Evolutionary conservation across 2,329 filamentous ascomycete genomes (phyloP), one percentile per base, ranked within the genome.

Genomic region (Talaromyces sp.): DNA sequence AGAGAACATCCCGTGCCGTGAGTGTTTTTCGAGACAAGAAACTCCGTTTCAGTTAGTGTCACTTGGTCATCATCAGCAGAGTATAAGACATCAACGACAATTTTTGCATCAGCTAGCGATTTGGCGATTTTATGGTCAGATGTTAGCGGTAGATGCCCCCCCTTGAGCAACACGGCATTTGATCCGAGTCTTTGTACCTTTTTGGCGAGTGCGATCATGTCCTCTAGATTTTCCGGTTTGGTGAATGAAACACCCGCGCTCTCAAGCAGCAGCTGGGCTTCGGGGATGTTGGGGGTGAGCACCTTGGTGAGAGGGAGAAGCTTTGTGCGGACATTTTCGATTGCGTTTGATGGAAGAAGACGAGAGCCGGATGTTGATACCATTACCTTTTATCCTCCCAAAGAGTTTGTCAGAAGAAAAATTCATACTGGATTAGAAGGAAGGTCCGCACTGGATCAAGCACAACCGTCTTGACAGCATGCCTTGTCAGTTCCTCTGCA

Each of bases 1-100:
- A 98, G 82, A 10, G 92, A 96, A 71, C 95, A 99, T 4, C 95
- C 95, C 0, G 95, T 98, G 0, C 95, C 95, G 69, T 99, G 95
- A 0, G 93, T 98, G 70, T 93, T 93, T 62, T 81, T 88, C 9
- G 89, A 91, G 10, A 81, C 76, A 64, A 91, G 81, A 70, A 89
- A 97, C 4, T 82, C 80, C 43, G 86, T 89, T 73, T 92, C 83
- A 55, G 96, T 82, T 43, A 86, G 78, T 1, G 85, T 79, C 0
- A 82, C 73, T n/a, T n/a, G 82, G 74, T 0, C n/a, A n/a, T 77
- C 79, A 32, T 35, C 43, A 55, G 49, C 27, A 19, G 46, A 35
- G 50, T 86, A 85, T 5, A 96, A 81, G 3, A 97, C 82, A 70
- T 98, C 91, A 29, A 96, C 82, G 1, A 97, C 86, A 2, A 89